A percentile compares a stretch with the other conserved stretches of the same genome.
Conservation (phyloP, 768 basidiomycete genomes). For the Boletus coccyginus region DNA sequence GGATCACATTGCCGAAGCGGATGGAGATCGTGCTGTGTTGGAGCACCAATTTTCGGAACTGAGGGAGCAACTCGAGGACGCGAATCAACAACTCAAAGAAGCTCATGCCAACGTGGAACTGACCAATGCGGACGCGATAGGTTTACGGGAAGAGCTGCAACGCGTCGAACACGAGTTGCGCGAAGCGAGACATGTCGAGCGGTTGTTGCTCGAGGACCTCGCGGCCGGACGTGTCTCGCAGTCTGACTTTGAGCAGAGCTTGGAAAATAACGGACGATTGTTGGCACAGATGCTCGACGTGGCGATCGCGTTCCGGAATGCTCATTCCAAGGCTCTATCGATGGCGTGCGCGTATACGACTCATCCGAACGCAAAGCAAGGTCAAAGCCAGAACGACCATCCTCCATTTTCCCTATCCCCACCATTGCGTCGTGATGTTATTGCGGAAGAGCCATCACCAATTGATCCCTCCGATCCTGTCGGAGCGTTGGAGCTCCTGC, state of each 20-base stretch:
- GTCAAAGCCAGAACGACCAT: slow-evolving; percentile 27
- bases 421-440: slow-evolving; percentile 48
- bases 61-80: slow-evolving; percentile 57
- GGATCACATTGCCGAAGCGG: slow-evolving; percentile 89
- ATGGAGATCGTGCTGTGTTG: slow-evolving; percentile 89
- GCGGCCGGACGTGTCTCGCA: slow-evolving; percentile 66
- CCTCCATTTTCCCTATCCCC: slow-evolving; percentile 41
- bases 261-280: slow-evolving; percentile 65
- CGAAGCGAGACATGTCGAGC: slow-evolving; percentile 64
- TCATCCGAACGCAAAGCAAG: slow-evolving; percentile 51
- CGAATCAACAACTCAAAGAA: slow-evolving; percentile 62
- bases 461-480: slow-evolving; percentile 75
- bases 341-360: slow-evolving; percentile 55
- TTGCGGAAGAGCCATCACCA: slow-evolving; percentile 62
- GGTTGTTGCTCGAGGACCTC: slow-evolving; percentile 70
- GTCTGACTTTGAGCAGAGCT: slow-evolving; percentile 60
- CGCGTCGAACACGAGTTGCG: slow-evolving; percentile 67
- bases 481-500: slow-evolving; percentile 65
- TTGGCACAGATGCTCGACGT: slow-evolving; percentile 81
- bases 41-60: slow-evolving; percentile 84
- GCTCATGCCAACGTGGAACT: slow-evolving; percentile 59
- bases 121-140: slow-evolving; percentile 62
- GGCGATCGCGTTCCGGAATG: slow-evolving; percentile 71
- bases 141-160: slow-evolving; percentile 71
- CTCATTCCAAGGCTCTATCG: slow-evolving; percentile 70